A percentile compares a stretch with the other conserved stretches of the same genome.
Evolutionary conservation across 768 basidiomycete species (phyloP).

Genomic region (Pleurotus sapidus): DNA sequence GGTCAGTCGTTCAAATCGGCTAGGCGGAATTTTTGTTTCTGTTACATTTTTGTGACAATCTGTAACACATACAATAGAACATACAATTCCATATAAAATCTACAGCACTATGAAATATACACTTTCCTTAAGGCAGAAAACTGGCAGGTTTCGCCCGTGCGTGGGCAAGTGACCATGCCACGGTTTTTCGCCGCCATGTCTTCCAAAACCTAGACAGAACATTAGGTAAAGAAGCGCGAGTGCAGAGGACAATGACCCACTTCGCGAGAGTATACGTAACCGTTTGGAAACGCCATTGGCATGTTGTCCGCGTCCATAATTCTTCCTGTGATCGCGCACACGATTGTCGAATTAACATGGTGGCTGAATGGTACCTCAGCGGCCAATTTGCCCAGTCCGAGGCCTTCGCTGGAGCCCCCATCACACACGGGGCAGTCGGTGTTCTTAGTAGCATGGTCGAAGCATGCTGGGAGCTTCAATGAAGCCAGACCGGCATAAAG

Average conservation of each 20-base stretch:
- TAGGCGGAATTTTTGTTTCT: slow-evolving; percentile 27
- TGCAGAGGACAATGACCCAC: slow-evolving; percentile 38
- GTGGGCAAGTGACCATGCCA: slow-evolving; percentile 83
- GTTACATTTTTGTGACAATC: not conserved
- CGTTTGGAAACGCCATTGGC: slow-evolving; percentile 89
- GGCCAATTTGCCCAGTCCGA: slow-evolving; percentile 72
- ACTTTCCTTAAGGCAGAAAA: slow-evolving; percentile 79
- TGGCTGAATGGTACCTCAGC: slow-evolving; percentile 89
- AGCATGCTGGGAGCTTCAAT: slow-evolving; percentile 86
- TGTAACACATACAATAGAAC: not conserved
- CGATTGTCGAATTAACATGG: slow-evolving; percentile 93
- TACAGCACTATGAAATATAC: slow-evolving; percentile 68
- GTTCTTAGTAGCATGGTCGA: slow-evolving; percentile 58
- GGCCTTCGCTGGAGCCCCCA: slow-evolving; percentile 29
- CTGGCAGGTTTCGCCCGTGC: slow-evolving; percentile 61
- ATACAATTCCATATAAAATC: not conserved
- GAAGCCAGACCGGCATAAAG: slow-evolving; percentile 91
- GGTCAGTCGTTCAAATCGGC: slow-evolving; percentile 40
- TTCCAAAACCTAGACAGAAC: slow-evolving; percentile 62
- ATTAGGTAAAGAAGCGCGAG: no score
- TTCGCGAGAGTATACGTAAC: slow-evolving; percentile 91
- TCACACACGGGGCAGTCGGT: slow-evolving; percentile 93
- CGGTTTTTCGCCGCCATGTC: slow-evolving; percentile 83
- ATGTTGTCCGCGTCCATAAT: slow-evolving; percentile 96
- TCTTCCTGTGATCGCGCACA: slow-evolving; percentile 85